A percentile compares a stretch with the other conserved stretches of the same genome.
These are phyloP conservation scores for Solioccasus polychromus DNA, from an alignment of 768 basidiomycete species.

Conservation along the genomic window DNA sequence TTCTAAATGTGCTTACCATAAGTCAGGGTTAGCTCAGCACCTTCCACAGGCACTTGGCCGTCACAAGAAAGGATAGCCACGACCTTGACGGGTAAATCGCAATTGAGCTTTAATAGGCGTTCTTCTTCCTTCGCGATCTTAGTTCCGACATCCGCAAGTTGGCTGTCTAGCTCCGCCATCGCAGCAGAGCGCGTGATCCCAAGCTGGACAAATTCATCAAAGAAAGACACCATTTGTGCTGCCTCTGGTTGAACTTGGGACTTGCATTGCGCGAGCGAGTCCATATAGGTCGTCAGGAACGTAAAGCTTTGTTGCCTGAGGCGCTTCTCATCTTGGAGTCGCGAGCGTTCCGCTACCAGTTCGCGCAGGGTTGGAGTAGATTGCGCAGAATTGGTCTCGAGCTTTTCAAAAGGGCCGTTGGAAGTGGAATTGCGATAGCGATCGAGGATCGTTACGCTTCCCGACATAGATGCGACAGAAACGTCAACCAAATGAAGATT, in stretches of 20 bases:
- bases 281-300: constrained; percentile 27
- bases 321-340: constrained; percentile 17
- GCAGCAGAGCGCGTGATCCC: constrained; percentile 14
- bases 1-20: constrained; percentile 12
- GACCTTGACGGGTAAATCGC: background rate
- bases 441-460: constrained; percentile 13
- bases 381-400: background rate
- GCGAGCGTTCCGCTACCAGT: constrained; percentile 9
- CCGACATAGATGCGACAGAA: constrained; percentile 12
- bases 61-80: constrained; percentile 10
- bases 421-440: constrained; percentile 1
- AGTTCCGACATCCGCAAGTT: constrained; percentile 8
- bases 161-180: constrained; percentile 15
- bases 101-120: constrained; percentile 1
- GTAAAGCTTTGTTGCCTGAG: constrained; percentile 19
- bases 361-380: constrained; percentile 6
- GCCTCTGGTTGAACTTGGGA: constrained; percentile 4
- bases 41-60: constrained; percentile 1
- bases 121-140: constrained; percentile 13
- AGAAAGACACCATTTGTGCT: constrained; percentile 18
- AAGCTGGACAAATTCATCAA: constrained; percentile 23
- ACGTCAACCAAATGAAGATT: constrained; percentile 3
- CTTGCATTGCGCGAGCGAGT: constrained; percentile 26
- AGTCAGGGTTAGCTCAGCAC: constrained; percentile 14
- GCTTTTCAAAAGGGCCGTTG: background rate